Percentiles rank a stretch among this genome's conserved stretches.
phyloP scores from a whole-genome alignment of 208 protist genomes.

The Novymonas esmeraldas region DNA sequence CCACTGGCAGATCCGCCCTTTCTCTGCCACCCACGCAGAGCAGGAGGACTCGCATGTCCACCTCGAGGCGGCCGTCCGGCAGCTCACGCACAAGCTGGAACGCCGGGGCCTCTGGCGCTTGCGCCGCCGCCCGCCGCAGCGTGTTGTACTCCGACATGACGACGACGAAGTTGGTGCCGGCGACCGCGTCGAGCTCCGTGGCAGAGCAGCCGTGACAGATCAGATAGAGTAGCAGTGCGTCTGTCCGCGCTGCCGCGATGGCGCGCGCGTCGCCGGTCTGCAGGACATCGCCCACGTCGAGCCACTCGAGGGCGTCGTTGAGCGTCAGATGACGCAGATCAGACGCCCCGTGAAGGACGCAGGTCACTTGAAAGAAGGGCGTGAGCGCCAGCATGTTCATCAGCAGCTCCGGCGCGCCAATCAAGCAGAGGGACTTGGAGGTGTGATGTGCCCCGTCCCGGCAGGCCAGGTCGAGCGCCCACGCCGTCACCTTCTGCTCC shows the following conservation, averaged over 20 bases:
- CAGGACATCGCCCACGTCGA: conserved; percentile 57
- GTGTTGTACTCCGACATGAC: conserved; percentile 60
- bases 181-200: conserved; percentile 52
- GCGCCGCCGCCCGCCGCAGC: not conserved
- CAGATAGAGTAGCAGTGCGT: conserved; percentile 76
- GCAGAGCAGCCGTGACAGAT: conserved; percentile 57
- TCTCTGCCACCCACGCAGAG: conserved; percentile 15
- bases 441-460: conserved; percentile 57
- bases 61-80: conserved; percentile 2
- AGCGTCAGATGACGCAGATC: conserved; percentile 67
- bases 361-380: conserved; percentile 69
- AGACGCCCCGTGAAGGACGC: conserved; percentile 52
- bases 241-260: conserved; percentile 63
- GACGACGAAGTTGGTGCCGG: conserved; percentile 37
- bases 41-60: conserved; percentile 25
- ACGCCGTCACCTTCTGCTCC: conserved; percentile 86
- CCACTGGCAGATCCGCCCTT: not conserved
- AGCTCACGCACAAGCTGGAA: conserved; percentile 19
- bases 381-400: conserved; percentile 73
- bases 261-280: conserved; percentile 42
- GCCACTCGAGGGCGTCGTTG: conserved; percentile 67
- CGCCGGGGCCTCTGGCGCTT: not conserved
- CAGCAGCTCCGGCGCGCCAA: conserved; percentile 72
- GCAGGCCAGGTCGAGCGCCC: conserved; percentile 85
- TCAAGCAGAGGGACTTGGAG: conserved; percentile 65